Percentiles rank a stretch among this genome's conserved stretches.
Conservation (phyloP, 1,284 basidiomycete genomes). For the Macrocystidia cucumis region DNA sequence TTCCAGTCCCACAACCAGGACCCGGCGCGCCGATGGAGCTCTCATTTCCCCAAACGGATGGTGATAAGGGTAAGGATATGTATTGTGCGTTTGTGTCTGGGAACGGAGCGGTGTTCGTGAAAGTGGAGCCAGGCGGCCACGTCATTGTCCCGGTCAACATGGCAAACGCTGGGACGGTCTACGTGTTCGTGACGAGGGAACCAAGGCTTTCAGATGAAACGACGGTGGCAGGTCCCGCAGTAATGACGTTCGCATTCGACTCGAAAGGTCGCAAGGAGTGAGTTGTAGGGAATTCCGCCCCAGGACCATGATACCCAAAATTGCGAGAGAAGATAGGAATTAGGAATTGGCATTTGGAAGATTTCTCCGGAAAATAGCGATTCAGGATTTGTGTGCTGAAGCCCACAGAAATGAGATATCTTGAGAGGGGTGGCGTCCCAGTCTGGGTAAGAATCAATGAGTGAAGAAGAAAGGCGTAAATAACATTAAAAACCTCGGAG, state of each 20-base stretch:
- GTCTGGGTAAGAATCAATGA: too few species aligned
- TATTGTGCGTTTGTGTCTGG: constrained; percentile 33
- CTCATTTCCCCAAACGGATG: constrained; percentile 7
- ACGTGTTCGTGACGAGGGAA: constrained; percentile 23
- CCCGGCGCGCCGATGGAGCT: constrained; percentile 10
- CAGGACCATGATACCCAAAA: too few species aligned
- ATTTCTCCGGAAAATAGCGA: too few species aligned
- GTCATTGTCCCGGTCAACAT: constrained; percentile 18
- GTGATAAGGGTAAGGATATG: constrained; percentile 10
- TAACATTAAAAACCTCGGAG: too few species aligned
- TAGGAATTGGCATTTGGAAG: too few species aligned
- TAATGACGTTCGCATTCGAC: constrained; percentile 27
- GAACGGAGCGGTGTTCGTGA: constrained; percentile 23
- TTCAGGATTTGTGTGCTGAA: too few species aligned
- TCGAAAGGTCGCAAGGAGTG: too few species aligned
- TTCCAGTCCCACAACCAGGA: constrained; percentile 8
- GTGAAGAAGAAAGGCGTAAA: too few species aligned
- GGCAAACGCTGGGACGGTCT: constrained; percentile 26
- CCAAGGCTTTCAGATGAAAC: constrained; percentile 26
- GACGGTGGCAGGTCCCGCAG: constrained; percentile 38
- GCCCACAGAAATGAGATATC: too few species aligned
- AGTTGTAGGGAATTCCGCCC: neutral
- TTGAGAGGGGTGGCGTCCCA: too few species aligned
- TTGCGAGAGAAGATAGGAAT: too few species aligned
- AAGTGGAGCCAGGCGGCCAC: constrained; percentile 15